Percentiles rank a stretch among this genome's conserved stretches.
Conservation (phyloP, 2,329 filamentous ascomycete genomes). For the Colletotrichum sp. region DNA sequence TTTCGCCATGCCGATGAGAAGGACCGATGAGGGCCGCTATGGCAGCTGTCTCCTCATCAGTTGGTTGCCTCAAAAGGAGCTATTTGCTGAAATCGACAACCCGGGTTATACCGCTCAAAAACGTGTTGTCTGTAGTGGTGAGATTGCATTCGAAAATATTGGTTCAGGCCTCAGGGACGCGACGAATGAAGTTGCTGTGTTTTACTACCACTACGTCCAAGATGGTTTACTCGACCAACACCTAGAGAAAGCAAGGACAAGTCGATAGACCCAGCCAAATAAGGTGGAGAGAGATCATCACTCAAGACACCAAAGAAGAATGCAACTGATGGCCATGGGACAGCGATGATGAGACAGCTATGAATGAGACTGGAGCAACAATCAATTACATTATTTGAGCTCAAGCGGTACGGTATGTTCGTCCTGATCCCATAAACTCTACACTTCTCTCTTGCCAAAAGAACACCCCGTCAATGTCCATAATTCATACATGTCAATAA, state of each 20-base stretch:
- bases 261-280: accelerated
- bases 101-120: not conserved
- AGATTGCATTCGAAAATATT: not conserved
- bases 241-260: not conserved
- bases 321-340: too few relatives aligned
- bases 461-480: not conserved
- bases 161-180: not conserved
- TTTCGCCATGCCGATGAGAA: not conserved
- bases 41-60: not conserved
- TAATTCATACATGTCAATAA: slow-evolving; percentile 8
- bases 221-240: not conserved
- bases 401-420: not conserved
- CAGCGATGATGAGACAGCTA: not conserved
- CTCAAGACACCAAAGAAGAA: too few relatives aligned
- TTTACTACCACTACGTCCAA: not conserved
- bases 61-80: not conserved
- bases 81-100: not conserved
- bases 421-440: not conserved
- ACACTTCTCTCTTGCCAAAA: not conserved
- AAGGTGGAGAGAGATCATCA: too few relatives aligned
- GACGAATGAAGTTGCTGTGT: not conserved
- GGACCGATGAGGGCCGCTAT: not conserved
- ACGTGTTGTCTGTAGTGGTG: not conserved
- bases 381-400: slow-evolving; percentile 1
- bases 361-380: not conserved